Evolutionary conservation across 805 yeast genomes (phyloP).

Genomic region (Sugiyamaella chiloensis): DNA sequence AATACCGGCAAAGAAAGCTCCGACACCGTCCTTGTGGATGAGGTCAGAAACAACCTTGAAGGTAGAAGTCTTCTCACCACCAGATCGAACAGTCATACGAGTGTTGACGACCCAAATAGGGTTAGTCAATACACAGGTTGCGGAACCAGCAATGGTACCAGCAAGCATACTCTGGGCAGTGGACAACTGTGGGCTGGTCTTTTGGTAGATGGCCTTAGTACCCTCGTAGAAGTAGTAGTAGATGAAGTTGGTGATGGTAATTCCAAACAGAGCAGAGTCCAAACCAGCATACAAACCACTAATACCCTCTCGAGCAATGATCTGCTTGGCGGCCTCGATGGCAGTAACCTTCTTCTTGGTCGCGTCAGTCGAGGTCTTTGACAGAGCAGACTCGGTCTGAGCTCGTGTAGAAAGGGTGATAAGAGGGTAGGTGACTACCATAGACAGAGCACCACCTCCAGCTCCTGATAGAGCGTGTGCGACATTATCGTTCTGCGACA

Average conservation of each 20-base stretch:
- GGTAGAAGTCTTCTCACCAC: constrained; percentile 43
- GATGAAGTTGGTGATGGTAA: constrained; percentile 79
- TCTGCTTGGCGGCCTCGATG: constrained; percentile 43
- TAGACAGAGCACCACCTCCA: constrained; percentile 84
- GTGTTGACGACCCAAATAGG: constrained; percentile 97
- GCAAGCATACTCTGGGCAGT: constrained; percentile 68
- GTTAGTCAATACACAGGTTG: constrained; percentile 76
- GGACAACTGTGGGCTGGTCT: constrained; percentile 31
- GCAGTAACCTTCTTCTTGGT: constrained; percentile 25
- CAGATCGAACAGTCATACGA: constrained; percentile 63
- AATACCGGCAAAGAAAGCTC: constrained; percentile 76
- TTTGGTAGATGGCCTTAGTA: constrained; percentile 37
- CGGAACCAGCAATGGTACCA: constrained; percentile 84
- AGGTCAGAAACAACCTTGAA: constrained; percentile 59
- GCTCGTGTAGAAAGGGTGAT: constrained; percentile 85
- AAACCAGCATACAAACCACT: constrained; percentile 77
- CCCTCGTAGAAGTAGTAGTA: constrained; percentile 90
- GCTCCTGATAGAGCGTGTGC: constrained; percentile 96
- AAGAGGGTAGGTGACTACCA: constrained; percentile 85
- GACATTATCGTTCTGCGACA: constrained; percentile 39
- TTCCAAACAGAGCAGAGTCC: constrained; percentile 83
- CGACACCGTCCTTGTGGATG: constrained; percentile 64
- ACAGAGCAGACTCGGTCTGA: constrained; percentile 54
- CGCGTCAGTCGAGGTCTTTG: constrained; percentile 26
- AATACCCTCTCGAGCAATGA: constrained; percentile 58